These are phyloP conservation scores for Phaffia australis DNA, from an alignment of 768 basidiomycete species.

Conservation along the genomic window DNA sequence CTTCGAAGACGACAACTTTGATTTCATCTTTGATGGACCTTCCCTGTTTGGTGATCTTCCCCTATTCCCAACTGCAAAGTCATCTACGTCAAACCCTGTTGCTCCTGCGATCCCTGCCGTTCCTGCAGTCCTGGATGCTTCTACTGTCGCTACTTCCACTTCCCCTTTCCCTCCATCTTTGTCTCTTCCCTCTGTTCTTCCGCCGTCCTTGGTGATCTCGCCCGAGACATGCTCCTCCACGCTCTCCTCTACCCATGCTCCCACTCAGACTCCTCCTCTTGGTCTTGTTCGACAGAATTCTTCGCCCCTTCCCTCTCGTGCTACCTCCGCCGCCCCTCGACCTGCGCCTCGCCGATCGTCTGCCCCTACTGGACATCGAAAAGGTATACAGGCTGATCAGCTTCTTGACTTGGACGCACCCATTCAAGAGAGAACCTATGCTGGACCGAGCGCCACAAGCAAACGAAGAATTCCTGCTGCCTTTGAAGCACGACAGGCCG, in stretches of 20 bases:
- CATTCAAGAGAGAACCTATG: conserved; percentile 64
- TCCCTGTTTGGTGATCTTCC: conserved; percentile 17
- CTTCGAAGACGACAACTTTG: conserved; percentile 21
- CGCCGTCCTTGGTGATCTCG: not conserved
- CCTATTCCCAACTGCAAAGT: conserved; percentile 16
- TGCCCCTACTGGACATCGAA: conserved; percentile 21
- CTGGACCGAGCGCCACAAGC: conserved; percentile 47
- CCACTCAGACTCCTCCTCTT: conserved; percentile 4
- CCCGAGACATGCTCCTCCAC: conserved; percentile 1
- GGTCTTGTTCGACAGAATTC: conserved; percentile 4
- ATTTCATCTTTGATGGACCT: conserved; percentile 17
- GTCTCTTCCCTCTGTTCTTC: conserved; percentile 8
- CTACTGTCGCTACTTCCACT: not conserved
- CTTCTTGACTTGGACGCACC: conserved; percentile 67
- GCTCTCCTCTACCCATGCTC: not conserved
- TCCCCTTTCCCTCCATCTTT: not conserved
- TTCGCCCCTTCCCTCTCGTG: conserved; percentile 4
- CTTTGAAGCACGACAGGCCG: conserved; percentile 37
- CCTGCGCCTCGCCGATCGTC: conserved; percentile 8
- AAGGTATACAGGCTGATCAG: conserved; percentile 15
- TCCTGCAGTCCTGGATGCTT: conserved; percentile 7
- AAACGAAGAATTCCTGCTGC: conserved; percentile 62
- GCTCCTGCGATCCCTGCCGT: conserved; percentile 1
- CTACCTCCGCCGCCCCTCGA: conserved; percentile 2
- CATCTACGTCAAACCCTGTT: not conserved